Evolutionary conservation across 1,139 yeast species (phyloP), one percentile per base, ranked within the genome.

Genomic region (Geotrichum klebahnii): DNA sequence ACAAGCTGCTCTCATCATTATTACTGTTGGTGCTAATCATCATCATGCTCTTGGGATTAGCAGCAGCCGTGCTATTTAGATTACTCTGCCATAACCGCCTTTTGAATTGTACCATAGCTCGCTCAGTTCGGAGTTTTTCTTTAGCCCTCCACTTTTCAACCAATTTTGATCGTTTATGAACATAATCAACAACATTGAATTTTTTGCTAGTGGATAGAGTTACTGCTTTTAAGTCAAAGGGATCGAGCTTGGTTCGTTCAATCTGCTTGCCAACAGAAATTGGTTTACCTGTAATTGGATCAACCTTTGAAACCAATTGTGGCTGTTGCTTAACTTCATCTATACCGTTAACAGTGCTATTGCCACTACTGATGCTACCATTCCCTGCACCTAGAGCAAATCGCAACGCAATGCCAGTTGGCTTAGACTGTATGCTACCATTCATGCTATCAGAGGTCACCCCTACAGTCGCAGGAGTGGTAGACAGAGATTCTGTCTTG

Each of bases 241-340:
- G 55, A 29, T 53, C 56, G n/a, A 38, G 33, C 26, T 31, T 38
- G n/a, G 34, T 26, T 19, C 45, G 45, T 24, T 47, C 49, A 2
- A 44, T 44, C 50, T 24, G 46, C 6, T 38, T 36, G 17, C 36
- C 29, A 14, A 24, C 22, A 16, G 46, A 47, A 37, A n/a, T 43
- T 44, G 37, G 46, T 50, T 33, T 44, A 43, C 44, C 33, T 34
- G 44, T 17, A 31, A 35, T 40, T 33, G 40, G 52, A 51, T 20
- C 46, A 5, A 14, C 16, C 16, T 19, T 24, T 28, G 5, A 9
- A 9, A 9, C 10, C 44, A 8, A 57, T 54, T 26, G 53, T 53
- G 33, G 28, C 55, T 52, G 43, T 54, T 55, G 40, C 52, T 58
- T 48, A 56, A 54, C 31, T 58, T 49, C n/a, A n/a, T n/a, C n/a